These are phyloP conservation scores for Plasmodium berghei DNA, from an alignment of 169 alveolate genomes.

Conservation along the genomic window DNA sequence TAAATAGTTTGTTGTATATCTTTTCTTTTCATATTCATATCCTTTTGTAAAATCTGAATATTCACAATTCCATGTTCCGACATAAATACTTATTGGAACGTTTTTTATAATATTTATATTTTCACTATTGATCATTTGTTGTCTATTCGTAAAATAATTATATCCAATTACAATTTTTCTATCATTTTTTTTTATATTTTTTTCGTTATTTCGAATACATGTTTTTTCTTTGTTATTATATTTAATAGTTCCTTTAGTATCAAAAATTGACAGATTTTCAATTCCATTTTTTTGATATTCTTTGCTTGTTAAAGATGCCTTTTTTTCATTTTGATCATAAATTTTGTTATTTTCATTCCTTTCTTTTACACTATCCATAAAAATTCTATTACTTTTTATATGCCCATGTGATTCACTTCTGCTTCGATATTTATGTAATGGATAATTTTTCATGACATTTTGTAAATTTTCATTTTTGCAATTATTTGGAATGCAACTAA, in stretches of 20 bases:
- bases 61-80: slow-evolving; percentile 87
- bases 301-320: background rate
- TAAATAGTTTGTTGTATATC: slow-evolving; percentile 20
- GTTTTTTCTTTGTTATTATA: background rate
- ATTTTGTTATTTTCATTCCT: background rate
- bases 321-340: background rate
- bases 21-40: slow-evolving; percentile 38
- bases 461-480: too few species aligned
- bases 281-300: too few species aligned
- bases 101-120: slow-evolving; percentile 46
- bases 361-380: background rate
- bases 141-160: slow-evolving; percentile 61
- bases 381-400: background rate
- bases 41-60: slow-evolving; percentile 77
- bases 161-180: slow-evolving; percentile 48
- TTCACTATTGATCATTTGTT: slow-evolving; percentile 10
- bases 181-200: background rate
- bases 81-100: slow-evolving; percentile 80
- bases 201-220: background rate
- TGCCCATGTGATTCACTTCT: slow-evolving; percentile 1
- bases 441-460: background rate
- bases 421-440: slow-evolving; percentile 6
- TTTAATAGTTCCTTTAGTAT: background rate
- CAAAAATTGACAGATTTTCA: background rate
- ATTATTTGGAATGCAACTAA: too few species aligned